Conservation (phyloP, 345 rosid species). For the Leavenworthia alabamica region DNA sequence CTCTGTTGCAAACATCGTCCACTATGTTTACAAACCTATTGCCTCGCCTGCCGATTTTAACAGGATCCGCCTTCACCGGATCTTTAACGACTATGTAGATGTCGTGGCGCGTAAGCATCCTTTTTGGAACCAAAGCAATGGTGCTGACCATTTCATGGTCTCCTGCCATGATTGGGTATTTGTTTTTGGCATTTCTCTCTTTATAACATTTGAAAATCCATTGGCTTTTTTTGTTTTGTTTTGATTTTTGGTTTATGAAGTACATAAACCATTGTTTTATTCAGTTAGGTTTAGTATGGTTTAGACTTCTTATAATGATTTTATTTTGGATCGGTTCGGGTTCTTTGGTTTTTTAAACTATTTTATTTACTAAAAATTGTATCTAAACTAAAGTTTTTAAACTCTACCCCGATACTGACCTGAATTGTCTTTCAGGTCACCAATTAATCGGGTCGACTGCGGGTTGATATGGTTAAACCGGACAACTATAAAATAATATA, state of each 20-base stretch:
- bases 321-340: background rate
- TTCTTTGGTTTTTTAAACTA: too few relatives aligned
- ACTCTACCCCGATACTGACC: too few relatives aligned
- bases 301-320: background rate
- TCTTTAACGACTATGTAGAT: conserved; percentile 39
- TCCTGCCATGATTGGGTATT: conserved; percentile 68
- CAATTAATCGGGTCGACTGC: too few relatives aligned
- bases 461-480: too few relatives aligned
- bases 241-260: background rate
- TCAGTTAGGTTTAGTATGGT: background rate
- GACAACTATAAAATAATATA: too few relatives aligned
- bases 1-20: conserved; percentile 37
- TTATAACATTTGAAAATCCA: background rate
- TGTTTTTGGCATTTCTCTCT: background rate
- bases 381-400: too few relatives aligned
- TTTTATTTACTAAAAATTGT: too few relatives aligned
- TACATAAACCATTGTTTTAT: background rate
- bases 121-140: conserved; percentile 54
- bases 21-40: conserved; percentile 39
- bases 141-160: conserved; percentile 58
- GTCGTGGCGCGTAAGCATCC: conserved; percentile 37
- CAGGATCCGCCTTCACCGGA: conserved; percentile 29
- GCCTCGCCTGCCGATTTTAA: conserved; percentile 24
- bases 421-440: too few relatives aligned
- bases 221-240: background rate